Base-by-base conservation (phyloP, 2,329 filamentous ascomycete species). In the Curvularia spicifera region DNA sequence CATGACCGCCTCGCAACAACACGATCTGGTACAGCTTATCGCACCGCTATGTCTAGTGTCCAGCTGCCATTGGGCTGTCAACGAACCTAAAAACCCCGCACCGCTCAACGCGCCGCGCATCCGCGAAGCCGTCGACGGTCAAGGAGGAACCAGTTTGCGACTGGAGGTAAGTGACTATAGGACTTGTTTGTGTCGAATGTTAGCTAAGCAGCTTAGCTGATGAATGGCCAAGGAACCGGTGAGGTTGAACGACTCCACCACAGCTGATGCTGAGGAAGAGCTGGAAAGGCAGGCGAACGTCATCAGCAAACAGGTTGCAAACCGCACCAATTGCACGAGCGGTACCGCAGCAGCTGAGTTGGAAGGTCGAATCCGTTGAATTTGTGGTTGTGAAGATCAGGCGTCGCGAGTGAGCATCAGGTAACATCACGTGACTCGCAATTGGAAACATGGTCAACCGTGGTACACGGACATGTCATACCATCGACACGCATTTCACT, bases 171-270 rank as follows among this genome's bases (percentile, higher is more conserved):
- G 40, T n/a, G 28, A 22, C 26, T 22, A 9, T 7, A 31, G 28
- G 7, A 31, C 28, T 26, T 15, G 47, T 46, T 35, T 22, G 45
- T 8, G 28, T 31, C 9, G 28, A 31, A 22, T 45, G 12, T 40
- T 20, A 24, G 1, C 33, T 49, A 51, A 50, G 46, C 40, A 46
- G 40, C 18, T 40, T 50, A 37, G 56, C 56, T 58, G 56, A 58
- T 43, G 55, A 37, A 48, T 20, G 48, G 40, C 31, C 20, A 47
- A 58, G 40, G 26, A 45, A 55, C 51, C 56, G 56, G 56, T 58
- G 29, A 58, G 29, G 18, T 20, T 39, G 13, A 18, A 22, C 18
- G 35, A 26, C 33, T 40, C 33, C 33, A 33, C 44, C 3, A 12
- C 43, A 24, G 31, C 31, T 49, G 24, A 37, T 49, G 44, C 15